phyloP scores from a whole-genome alignment of 1,139 yeast genomes.

The Candida labiduridarum region DNA sequence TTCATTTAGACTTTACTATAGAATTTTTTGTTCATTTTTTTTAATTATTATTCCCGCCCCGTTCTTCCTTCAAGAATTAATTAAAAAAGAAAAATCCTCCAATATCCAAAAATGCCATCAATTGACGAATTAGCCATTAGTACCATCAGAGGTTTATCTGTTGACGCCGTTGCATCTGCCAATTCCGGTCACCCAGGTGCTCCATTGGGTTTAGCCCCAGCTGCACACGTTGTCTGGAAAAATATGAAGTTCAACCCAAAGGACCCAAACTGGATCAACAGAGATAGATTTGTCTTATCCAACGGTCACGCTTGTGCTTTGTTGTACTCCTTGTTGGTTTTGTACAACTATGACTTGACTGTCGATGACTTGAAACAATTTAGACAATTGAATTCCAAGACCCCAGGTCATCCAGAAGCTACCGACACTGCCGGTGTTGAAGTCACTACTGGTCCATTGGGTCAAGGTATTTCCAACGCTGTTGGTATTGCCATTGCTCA shows the following conservation, averaged over 20 bases:
- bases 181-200: slow-evolving; percentile 99
- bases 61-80: background rate
- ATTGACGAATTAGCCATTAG: slow-evolving; percentile 78
- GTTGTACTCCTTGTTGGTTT: slow-evolving; percentile 81
- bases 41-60: background rate
- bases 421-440: slow-evolving; percentile 84
- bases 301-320: slow-evolving; percentile 98
- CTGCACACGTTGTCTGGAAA: slow-evolving; percentile 70
- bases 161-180: slow-evolving; percentile 86
- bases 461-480: slow-evolving; percentile 97
- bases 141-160: slow-evolving; percentile 90
- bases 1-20: slow-evolving; percentile 2
- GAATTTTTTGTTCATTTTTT: slow-evolving; percentile 1
- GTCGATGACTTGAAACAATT: slow-evolving; percentile 88
- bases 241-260: slow-evolving; percentile 87
- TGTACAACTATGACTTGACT: slow-evolving; percentile 80
- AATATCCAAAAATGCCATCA: slow-evolving; percentile 20
- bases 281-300: slow-evolving; percentile 93
- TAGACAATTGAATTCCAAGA: slow-evolving; percentile 88
- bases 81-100: background rate
- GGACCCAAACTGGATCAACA: slow-evolving; percentile 89
- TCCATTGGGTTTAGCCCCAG: slow-evolving; percentile 94
- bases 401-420: slow-evolving; percentile 97
- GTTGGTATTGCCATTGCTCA: slow-evolving; percentile 98
- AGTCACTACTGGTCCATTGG: slow-evolving; percentile 98